These are phyloP conservation scores for Mycosphaerelloides madeirae DNA, from an alignment of 2,329 filamentous ascomycete genomes.

Conservation along the genomic window DNA sequence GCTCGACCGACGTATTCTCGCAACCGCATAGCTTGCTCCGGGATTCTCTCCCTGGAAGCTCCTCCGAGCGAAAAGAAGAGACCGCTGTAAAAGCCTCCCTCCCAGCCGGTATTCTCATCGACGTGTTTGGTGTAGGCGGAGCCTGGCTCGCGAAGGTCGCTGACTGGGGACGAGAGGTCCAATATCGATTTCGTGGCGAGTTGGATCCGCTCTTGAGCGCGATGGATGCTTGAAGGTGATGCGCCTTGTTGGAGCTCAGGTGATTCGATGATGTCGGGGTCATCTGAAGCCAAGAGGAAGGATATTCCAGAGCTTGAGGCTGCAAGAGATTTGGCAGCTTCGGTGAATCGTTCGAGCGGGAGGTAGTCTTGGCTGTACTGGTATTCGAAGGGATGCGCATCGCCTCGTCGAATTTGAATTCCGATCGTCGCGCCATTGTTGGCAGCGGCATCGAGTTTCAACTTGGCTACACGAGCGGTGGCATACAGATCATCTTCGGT, in stretches of 20 bases:
- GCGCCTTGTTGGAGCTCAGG: conserved; percentile 54
- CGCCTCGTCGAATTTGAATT: conserved; percentile 74
- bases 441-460: conserved; percentile 46
- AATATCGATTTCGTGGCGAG: conserved; percentile 62
- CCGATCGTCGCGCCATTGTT: conserved; percentile 58
- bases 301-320: conserved; percentile 42
- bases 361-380: conserved; percentile 76
- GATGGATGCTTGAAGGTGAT: conserved; percentile 33
- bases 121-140: conserved; percentile 60
- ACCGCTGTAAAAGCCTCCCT: conserved; percentile 76
- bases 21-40: conserved; percentile 55
- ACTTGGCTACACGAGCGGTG: conserved; percentile 51
- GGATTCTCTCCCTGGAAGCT: conserved; percentile 10
- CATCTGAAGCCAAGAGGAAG: conserved; percentile 72
- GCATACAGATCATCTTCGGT: conserved; percentile 64
- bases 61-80: conserved; percentile 75
- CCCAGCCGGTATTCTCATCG: conserved; percentile 77
- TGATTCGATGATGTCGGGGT: conserved; percentile 67
- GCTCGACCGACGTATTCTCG: conserved; percentile 72
- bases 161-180: conserved; percentile 32
- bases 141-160: conserved; percentile 36
- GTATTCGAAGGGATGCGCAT: conserved; percentile 73
- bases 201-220: conserved; percentile 71
- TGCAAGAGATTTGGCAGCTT: conserved; percentile 11
- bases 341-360: conserved; percentile 61